Evolutionary conservation across 2,329 filamentous ascomycete species (phyloP), one percentile per base, ranked within the genome.

Genomic region (Metarhizium rileyi): DNA sequence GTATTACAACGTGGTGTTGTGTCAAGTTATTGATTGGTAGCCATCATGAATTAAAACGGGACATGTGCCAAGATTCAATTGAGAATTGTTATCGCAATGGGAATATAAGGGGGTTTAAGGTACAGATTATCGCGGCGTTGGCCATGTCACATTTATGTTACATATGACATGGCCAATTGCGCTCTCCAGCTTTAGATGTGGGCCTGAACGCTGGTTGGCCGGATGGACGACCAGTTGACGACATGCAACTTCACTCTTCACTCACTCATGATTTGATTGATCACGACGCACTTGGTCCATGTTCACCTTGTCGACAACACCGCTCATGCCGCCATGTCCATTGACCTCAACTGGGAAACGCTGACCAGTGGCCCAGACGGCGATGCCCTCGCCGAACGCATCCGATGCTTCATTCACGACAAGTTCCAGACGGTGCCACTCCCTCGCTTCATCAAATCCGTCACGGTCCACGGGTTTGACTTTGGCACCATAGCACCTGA

Each of bases 311-410:
- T n/a, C n/a, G n/a, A n/a, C n/a, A n/a, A n/a, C 36, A 41, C 38
- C 22, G 16, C 36, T 18, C 35, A 30, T 41, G 42, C 47, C 40
- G 53, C 53, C 57, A 98, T 98, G 93, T 97, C 93, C 59, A 91
- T 98, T 73, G 90, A 97, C 64, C 85, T 98, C 66, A 90, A 95
- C 70, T 98, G 93, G 93, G 85, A 93, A 62, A 86, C 86, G 54
- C 80, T 97, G 63, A 97, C 91, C 22, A 84, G 83, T 54, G 93
- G 93, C 26, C 81, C 89, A 45, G 91, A 97, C 68, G 91, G 93
- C 50, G 78, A 83, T 56, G 86, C 81, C 48, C 82, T 96, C 53
- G 90, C 91, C 45, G 85, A 90, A 63, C 80, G 78, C 55, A 95
- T 98, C 68, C 87, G 91, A 56, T 83, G 84, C 61, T 98, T 98